Evolutionary conservation across 176 grass and related monocot species (phyloP).

Genomic region (Puya raimondii): DNA sequence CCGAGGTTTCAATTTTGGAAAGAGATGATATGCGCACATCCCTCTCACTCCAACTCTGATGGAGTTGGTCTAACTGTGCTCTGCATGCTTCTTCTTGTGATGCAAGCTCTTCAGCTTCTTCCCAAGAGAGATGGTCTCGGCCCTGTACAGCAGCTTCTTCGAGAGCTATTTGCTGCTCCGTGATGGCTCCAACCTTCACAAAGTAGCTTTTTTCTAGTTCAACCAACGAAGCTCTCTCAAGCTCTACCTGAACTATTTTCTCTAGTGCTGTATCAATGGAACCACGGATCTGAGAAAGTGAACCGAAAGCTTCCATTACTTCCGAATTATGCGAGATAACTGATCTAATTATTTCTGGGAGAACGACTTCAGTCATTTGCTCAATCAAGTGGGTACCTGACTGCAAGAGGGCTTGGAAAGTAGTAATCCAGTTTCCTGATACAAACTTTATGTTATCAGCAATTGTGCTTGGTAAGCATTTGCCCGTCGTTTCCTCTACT

Average conservation of each 20-base stretch:
- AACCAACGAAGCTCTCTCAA: conserved; percentile 68
- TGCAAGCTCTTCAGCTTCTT: conserved; percentile 98
- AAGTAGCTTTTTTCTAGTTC: conserved; percentile 89
- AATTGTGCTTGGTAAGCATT: conserved; percentile 34
- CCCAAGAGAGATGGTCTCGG: conserved; percentile 94
- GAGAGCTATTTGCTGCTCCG: conserved; percentile 73
- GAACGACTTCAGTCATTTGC: conserved; percentile 65
- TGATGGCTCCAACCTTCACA: conserved; percentile 72
- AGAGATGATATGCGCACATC: conserved; percentile 71
- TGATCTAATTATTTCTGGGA: conserved; percentile 77
- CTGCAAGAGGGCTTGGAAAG: conserved; percentile 49
- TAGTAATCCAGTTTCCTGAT: conserved; percentile 56
- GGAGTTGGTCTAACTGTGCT: conserved; percentile 72
- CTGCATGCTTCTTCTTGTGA: conserved; percentile 93
- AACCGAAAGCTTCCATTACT: conserved; percentile 65
- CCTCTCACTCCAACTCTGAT: conserved; percentile 84
- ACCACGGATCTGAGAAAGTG: conserved; percentile 71
- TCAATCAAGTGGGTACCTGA: conserved; percentile 72
- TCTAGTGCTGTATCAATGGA: conserved; percentile 72
- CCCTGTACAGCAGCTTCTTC: conserved; percentile 72
- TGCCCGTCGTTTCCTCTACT: conserved; percentile 53
- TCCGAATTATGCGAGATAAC: conserved; percentile 69
- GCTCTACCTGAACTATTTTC: conserved; percentile 68
- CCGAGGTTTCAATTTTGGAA: conserved; percentile 56
- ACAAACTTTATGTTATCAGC: conserved; percentile 24